A percentile compares a stretch with the other conserved stretches of the same genome.
Evolutionary conservation across 305 asterid genomes (phyloP).

Genomic region (Solanum hybrid): DNA sequence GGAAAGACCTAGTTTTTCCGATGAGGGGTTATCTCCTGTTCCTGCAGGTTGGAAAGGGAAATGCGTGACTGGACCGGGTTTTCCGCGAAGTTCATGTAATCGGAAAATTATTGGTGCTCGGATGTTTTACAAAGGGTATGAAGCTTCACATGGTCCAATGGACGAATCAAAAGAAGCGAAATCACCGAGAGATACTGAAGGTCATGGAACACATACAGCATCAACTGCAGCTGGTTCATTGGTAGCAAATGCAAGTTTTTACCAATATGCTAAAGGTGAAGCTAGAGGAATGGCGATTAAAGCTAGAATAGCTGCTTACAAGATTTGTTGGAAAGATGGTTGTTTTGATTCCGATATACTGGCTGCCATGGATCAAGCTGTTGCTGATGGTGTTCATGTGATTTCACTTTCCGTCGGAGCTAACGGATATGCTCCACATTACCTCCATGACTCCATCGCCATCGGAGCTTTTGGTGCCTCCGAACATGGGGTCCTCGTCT

Average conservation of each 20-base stretch:
- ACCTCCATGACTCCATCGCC: constrained; percentile 66
- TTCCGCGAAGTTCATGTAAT: constrained; percentile 50
- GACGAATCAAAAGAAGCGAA: constrained; percentile 35
- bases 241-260: constrained; percentile 68
- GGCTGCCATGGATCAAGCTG: constrained; percentile 77
- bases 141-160: constrained; percentile 32
- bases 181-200: constrained; percentile 88
- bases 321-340: constrained; percentile 70
- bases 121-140: constrained; percentile 54
- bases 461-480: constrained; percentile 76
- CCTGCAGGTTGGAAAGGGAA: constrained; percentile 74
- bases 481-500: constrained; percentile 65
- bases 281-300: constrained; percentile 89
- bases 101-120: constrained; percentile 69
- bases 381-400: constrained; percentile 66
- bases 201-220: constrained; percentile 90
- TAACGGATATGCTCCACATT: constrained; percentile 56
- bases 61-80: constrained; percentile 52
- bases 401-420: constrained; percentile 90
- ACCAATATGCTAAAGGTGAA: constrained; percentile 65
- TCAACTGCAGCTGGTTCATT: constrained; percentile 87
- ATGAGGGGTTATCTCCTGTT: constrained; percentile 48
- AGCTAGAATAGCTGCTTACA: constrained; percentile 86
- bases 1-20: constrained; percentile 70
- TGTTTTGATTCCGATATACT: constrained; percentile 88